Evolutionary conservation across 805 yeast species (phyloP).

Genomic region (Spathaspora hagerdaliae): DNA sequence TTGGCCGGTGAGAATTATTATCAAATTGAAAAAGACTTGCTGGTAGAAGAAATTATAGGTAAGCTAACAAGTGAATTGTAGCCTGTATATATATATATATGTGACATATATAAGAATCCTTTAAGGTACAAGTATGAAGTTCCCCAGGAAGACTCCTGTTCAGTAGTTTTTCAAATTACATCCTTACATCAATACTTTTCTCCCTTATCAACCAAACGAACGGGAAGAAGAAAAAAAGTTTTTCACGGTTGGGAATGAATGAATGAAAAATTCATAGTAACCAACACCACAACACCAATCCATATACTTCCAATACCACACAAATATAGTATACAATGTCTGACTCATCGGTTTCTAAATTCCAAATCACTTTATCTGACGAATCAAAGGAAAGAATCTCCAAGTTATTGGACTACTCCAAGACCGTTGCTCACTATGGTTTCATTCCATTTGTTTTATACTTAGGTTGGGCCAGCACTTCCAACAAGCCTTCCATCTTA

Average conservation of each 20-base stretch:
- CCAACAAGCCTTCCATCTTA: slow-evolving; percentile 80
- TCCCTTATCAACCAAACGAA: no score
- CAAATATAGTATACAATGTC: slow-evolving; percentile 4
- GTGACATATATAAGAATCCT: background rate
- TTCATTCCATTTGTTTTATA: slow-evolving; percentile 95
- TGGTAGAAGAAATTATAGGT: background rate
- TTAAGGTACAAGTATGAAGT: background rate
- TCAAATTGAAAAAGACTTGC: slow-evolving; percentile 8
- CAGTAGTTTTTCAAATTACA: no score
- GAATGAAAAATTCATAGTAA: background rate
- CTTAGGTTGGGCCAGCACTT: slow-evolving; percentile 67
- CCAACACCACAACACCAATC: background rate
- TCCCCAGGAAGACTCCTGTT: no score
- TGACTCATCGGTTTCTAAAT: slow-evolving; percentile 5
- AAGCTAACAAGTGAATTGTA: background rate
- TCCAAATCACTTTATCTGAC: slow-evolving; percentile 39
- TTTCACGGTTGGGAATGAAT: background rate
- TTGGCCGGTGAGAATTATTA: slow-evolving; percentile 34
- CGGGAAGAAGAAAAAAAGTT: no score
- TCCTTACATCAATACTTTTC: no score
- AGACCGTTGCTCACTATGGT: slow-evolving; percentile 89
- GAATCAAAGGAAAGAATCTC: slow-evolving; percentile 77
- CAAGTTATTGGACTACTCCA: slow-evolving; percentile 76
- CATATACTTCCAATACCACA: background rate
- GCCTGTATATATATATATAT: background rate